Conservation (phyloP, 2,329 filamentous ascomycete species). For the Clonostachys rhizophaga region DNA sequence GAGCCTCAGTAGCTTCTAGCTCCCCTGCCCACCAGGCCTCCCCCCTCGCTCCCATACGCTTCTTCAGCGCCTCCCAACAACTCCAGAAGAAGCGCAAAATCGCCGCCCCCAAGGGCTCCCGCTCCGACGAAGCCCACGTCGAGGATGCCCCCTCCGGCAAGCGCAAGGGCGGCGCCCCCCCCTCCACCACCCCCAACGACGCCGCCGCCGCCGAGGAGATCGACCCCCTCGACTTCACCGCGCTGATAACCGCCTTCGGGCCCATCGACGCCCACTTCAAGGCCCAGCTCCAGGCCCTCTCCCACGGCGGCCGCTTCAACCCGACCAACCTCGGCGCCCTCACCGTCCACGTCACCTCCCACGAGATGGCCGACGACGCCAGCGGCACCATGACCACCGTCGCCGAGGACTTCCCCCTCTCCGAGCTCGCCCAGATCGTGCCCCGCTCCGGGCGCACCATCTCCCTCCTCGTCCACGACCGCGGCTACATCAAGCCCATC, state of each 20-base stretch:
- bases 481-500: conserved; percentile 45
- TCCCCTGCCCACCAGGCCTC: not conserved
- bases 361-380: conserved; percentile 12
- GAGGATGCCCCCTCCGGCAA: conserved; percentile 7
- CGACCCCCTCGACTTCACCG: conserved; percentile 43
- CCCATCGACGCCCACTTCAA: conserved; percentile 35
- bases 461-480: conserved; percentile 34
- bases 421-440: conserved; percentile 50
- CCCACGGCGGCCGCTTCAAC: conserved; percentile 46
- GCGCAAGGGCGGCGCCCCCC: not conserved
- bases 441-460: conserved; percentile 35
- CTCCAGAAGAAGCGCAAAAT: conserved; percentile 33
- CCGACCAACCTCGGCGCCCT: conserved; percentile 41
- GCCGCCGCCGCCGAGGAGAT: conserved; percentile 23
- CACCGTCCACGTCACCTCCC: conserved; percentile 27
- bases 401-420: conserved; percentile 36
- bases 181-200: conserved; percentile 10
- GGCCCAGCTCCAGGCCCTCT: conserved; percentile 32
- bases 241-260: conserved; percentile 37
- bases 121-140: conserved; percentile 11
- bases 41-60: conserved; percentile 7
- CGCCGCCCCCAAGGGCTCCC: conserved; percentile 19
- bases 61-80: conserved; percentile 18
- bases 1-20: not conserved
- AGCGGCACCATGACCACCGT: conserved; percentile 1